Percentiles rank a stretch among this genome's conserved stretches.
Evolutionary conservation across 257 asterid genomes (phyloP).

Genomic region (Penstemon eatonii): DNA sequence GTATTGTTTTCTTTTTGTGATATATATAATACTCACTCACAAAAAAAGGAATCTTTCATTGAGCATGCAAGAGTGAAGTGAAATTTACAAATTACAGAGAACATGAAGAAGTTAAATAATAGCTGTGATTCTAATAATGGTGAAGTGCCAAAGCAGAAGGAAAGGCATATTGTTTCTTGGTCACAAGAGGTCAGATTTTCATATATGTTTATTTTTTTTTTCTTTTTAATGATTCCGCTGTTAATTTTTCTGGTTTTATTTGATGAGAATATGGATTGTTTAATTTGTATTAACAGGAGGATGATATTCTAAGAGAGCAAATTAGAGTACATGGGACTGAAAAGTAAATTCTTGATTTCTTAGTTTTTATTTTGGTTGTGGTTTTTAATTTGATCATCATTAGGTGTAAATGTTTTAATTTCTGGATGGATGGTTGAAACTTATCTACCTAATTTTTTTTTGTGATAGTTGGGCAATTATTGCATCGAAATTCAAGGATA

Average conservation of each 20-base stretch:
- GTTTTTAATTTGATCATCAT: conserved; percentile 27
- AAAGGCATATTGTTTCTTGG: conserved; percentile 98
- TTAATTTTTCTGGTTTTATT: conserved; percentile 11
- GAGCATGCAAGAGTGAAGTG: conserved; percentile 74
- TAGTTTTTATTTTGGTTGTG: conserved; percentile 21
- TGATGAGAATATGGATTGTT: conserved; percentile 32
- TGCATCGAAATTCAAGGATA: conserved; percentile 91
- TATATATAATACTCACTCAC: conserved; percentile 46
- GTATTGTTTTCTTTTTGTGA: conserved; percentile 34
- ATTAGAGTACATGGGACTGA: conserved; percentile 88
- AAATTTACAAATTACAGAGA: conserved; percentile 52
- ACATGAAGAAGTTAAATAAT: conserved; percentile 52
- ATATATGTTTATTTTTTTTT: neutral
- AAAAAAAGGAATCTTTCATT: conserved; percentile 46
- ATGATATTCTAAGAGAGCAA: conserved; percentile 92
- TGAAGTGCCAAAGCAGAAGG: conserved; percentile 69
- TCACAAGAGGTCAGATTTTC: conserved; percentile 79
- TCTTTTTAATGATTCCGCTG: neutral
- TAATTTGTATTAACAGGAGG: conserved; percentile 62
- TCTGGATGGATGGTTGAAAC: conserved; percentile 21
- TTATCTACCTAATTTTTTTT: conserved; percentile 33
- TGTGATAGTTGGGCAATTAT: conserved; percentile 81
- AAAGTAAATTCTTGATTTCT: conserved; percentile 51
- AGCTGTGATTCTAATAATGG: conserved; percentile 33
- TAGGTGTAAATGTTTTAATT: conserved; percentile 25